Evolutionary conservation across 2,329 filamentous ascomycete genomes (phyloP).

Genomic region (Periconia sp.): DNA sequence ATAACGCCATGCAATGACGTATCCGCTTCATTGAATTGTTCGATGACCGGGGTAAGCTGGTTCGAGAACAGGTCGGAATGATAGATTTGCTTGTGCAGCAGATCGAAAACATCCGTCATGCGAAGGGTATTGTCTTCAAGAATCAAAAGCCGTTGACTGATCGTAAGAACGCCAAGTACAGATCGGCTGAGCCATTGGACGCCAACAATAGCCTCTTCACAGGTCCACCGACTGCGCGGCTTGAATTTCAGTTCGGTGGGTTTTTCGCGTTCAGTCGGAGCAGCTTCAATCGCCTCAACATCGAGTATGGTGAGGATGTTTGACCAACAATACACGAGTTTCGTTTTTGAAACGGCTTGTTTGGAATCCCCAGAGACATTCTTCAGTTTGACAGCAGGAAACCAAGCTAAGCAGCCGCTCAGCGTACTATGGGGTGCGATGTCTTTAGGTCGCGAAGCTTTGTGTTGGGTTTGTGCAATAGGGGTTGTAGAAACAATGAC

Average conservation of each 20-base stretch:
- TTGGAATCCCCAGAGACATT: conserved; percentile 66
- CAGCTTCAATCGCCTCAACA: conserved; percentile 66
- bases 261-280: conserved; percentile 70
- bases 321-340: conserved; percentile 97
- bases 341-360: conserved; percentile 74
- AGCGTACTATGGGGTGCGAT: conserved; percentile 86
- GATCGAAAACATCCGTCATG: conserved; percentile 91
- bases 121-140: conserved; percentile 83
- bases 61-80: conserved; percentile 87
- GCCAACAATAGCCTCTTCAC: conserved; percentile 92
- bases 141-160: conserved; percentile 90
- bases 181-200: conserved; percentile 97
- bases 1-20: conserved; percentile 91
- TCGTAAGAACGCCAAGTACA: conserved; percentile 86
- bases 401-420: conserved; percentile 95
- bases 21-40: conserved; percentile 85
- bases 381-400: conserved; percentile 92
- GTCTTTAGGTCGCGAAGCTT: conserved; percentile 87
- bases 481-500: conserved; percentile 98
- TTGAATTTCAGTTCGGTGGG: conserved; percentile 78
- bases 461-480: conserved; percentile 93
- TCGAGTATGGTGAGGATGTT: conserved; percentile 95
- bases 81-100: conserved; percentile 89
- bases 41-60: conserved; percentile 81
- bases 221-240: conserved; percentile 84